Evolutionary conservation across 192 early-diverging fungal genomes (phyloP).

Genomic region (Rhizoclosmatium globosum): DNA sequence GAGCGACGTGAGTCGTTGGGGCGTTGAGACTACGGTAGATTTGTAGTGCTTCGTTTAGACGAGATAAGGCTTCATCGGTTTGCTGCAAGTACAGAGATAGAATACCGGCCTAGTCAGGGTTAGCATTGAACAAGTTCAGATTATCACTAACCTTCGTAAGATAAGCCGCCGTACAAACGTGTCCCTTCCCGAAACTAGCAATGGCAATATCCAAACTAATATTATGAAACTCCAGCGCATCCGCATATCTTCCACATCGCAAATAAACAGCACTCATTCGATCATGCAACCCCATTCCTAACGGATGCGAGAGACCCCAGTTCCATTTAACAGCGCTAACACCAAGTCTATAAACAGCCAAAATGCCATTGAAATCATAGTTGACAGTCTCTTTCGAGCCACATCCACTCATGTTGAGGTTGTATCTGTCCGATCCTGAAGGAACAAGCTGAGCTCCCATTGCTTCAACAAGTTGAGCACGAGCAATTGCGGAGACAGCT

Average conservation of each 20-base stretch:
- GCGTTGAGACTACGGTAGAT: constrained; percentile 39
- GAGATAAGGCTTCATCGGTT: constrained; percentile 44
- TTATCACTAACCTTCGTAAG: constrained; percentile 43
- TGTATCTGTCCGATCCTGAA: constrained; percentile 3
- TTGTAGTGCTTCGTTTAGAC: constrained; percentile 54
- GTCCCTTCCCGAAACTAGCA: constrained; percentile 53
- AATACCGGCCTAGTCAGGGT: no score
- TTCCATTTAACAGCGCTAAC: constrained; percentile 44
- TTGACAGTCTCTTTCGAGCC: not conserved
- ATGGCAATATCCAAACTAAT: constrained; percentile 49
- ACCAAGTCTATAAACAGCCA: constrained; percentile 33
- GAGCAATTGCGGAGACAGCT: constrained; percentile 40
- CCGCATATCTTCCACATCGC: constrained; percentile 26
- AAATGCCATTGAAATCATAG: constrained; percentile 27
- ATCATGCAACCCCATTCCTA: constrained; percentile 57
- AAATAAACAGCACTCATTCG: constrained; percentile 47
- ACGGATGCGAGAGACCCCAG: constrained; percentile 52
- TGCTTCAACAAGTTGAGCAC: constrained; percentile 52
- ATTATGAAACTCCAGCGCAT: constrained; percentile 52
- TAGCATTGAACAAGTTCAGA: not conserved
- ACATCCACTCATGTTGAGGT: constrained; percentile 1
- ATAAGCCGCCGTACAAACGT: constrained; percentile 58
- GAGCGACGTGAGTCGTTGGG: constrained; percentile 41
- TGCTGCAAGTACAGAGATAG: constrained; percentile 26
- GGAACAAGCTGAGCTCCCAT: constrained; percentile 35